Evolutionary conservation across 1,139 yeast species (phyloP).

Genomic region (Magnusiomyces fungicola): DNA sequence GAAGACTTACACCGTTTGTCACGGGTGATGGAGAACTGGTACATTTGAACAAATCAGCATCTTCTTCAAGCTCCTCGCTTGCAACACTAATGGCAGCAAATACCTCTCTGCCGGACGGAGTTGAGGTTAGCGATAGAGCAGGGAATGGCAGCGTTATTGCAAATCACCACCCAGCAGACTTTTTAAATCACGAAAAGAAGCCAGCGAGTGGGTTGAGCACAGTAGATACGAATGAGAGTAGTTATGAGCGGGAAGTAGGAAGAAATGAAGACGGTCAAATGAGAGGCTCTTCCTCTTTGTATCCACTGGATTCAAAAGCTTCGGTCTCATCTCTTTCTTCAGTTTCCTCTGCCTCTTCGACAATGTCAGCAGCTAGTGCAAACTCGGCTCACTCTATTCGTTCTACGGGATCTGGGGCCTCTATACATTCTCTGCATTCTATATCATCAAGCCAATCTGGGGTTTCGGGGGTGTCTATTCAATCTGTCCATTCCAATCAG

Average conservation of each 20-base stretch:
- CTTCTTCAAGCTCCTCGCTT: slow-evolving; percentile 1
- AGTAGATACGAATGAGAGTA: too few relatives aligned
- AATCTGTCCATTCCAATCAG: background rate
- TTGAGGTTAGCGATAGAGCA: too few relatives aligned
- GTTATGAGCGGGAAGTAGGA: too few relatives aligned
- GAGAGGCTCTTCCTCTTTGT: background rate
- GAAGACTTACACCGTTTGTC: background rate
- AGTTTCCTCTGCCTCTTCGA: background rate
- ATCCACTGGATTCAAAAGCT: background rate
- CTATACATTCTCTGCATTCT: background rate
- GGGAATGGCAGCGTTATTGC: too few relatives aligned
- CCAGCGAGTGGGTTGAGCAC: too few relatives aligned
- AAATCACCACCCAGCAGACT: too few relatives aligned
- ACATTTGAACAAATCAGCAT: background rate
- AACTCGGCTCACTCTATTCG: background rate
- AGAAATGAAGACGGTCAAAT: too few relatives aligned
- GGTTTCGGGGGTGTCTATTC: background rate
- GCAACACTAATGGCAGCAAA: background rate
- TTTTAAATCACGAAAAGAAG: too few relatives aligned
- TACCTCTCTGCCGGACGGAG: background rate
- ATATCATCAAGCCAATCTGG: background rate
- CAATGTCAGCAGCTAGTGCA: background rate
- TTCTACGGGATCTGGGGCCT: background rate
- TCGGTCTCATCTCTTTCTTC: background rate
- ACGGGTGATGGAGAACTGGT: background rate